Evolutionary conservation across 2,329 filamentous ascomycete species (phyloP).

Genomic region (Penicillium sp.): DNA sequence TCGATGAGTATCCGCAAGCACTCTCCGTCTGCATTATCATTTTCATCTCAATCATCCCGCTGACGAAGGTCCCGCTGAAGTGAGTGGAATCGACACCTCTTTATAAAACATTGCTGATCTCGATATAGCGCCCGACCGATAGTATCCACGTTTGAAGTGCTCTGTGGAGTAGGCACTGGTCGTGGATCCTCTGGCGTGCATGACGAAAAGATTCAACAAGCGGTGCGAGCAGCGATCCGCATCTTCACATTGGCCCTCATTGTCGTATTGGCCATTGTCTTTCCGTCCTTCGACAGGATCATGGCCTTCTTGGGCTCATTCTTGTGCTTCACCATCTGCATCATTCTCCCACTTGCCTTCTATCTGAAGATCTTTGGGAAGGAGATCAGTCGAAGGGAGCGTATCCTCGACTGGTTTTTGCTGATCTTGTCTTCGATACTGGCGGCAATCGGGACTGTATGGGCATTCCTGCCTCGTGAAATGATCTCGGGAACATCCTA

Average conservation of each 20-base stretch:
- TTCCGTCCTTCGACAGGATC: slow-evolving; percentile 79
- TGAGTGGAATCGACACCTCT: slow-evolving; percentile 27
- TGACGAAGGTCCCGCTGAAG: slow-evolving; percentile 92
- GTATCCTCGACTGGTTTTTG: slow-evolving; percentile 61
- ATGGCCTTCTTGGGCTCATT: slow-evolving; percentile 88
- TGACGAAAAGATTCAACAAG: slow-evolving; percentile 52
- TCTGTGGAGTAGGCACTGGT: slow-evolving; percentile 62
- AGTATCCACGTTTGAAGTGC: slow-evolving; percentile 74
- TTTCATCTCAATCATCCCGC: slow-evolving; percentile 84
- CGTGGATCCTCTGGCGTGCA: not conserved
- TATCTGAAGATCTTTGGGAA: slow-evolving; percentile 82
- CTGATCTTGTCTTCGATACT: slow-evolving; percentile 65
- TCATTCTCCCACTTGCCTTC: slow-evolving; percentile 83
- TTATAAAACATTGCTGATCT: slow-evolving; percentile 18
- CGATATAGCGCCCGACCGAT: slow-evolving; percentile 66
- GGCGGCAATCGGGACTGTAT: slow-evolving; percentile 73
- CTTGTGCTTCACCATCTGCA: slow-evolving; percentile 88
- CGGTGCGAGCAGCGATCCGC: slow-evolving; percentile 57
- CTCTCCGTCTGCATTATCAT: slow-evolving; percentile 75
- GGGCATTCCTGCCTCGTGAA: slow-evolving; percentile 79
- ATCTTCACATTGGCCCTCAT: slow-evolving; percentile 65
- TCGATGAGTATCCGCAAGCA: slow-evolving; percentile 64
- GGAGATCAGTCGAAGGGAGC: slow-evolving; percentile 62
- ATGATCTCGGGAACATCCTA: slow-evolving; percentile 52
- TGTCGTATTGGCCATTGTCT: slow-evolving; percentile 65